phyloP scores from a whole-genome alignment of 176 grass and related monocot species.

The Zea luxurians region DNA sequence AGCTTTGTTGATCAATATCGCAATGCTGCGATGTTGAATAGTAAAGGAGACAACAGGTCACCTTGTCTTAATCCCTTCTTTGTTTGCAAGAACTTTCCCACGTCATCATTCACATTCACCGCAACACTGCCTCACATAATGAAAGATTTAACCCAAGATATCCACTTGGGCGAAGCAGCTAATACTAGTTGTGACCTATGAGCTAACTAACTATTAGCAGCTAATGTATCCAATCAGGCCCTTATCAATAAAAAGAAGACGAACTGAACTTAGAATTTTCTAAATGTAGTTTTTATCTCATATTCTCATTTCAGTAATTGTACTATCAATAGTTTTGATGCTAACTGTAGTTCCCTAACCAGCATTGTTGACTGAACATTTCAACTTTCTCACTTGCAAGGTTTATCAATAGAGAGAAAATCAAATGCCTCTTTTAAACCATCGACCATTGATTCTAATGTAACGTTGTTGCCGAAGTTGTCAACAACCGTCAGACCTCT shows the following conservation, averaged over 20 bases:
- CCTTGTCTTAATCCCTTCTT: no score
- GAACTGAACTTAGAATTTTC: background rate
- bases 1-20: no score
- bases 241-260: background rate
- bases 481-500: background rate
- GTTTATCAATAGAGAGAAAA: background rate
- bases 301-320: background rate
- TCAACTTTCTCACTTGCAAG: background rate
- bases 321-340: background rate
- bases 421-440: background rate
- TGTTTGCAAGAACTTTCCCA: no score
- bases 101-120: no score
- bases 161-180: no score
- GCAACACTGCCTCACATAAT: no score
- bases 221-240: no score
- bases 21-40: no score
- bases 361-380: background rate
- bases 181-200: no score
- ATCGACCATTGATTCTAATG: background rate
- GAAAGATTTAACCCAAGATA: no score
- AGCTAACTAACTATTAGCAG: no score
- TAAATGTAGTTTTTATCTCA: background rate
- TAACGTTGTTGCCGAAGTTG: background rate
- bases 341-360: slow-evolving; percentile 22
- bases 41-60: no score